Evolutionary conservation across 2,329 filamentous ascomycete species (phyloP).

Genomic region (Aspergillus ruber): DNA sequence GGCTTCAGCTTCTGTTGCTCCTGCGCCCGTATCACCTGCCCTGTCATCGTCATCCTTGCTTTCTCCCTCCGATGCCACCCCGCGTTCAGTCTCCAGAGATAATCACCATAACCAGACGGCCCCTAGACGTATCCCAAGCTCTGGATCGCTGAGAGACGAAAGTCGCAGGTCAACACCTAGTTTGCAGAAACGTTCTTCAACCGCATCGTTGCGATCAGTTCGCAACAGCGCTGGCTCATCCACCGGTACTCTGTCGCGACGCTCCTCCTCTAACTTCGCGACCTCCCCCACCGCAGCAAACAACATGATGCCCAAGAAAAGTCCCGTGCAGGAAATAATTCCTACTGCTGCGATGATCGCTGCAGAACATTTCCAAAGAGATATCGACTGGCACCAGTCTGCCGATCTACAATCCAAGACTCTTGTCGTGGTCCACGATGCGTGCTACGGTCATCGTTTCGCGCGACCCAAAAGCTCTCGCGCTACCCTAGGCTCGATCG

Average conservation of each 20-base stretch:
- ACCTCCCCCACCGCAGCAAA: slow-evolving; percentile 17
- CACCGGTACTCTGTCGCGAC: slow-evolving; percentile 30
- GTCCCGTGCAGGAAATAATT: slow-evolving; percentile 14
- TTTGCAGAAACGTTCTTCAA: slow-evolving; percentile 35
- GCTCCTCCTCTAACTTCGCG: slow-evolving; percentile 26
- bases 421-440: slow-evolving; percentile 82
- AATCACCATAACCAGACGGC: slow-evolving; percentile 10
- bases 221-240: slow-evolving; percentile 19
- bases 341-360: slow-evolving; percentile 55
- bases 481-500: slow-evolving; percentile 67
- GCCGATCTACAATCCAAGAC: slow-evolving; percentile 50
- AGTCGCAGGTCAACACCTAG: slow-evolving; percentile 27
- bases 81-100: slow-evolving; percentile 14
- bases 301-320: slow-evolving; percentile 22
- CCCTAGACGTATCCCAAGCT: slow-evolving; percentile 28
- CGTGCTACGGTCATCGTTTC: slow-evolving; percentile 90
- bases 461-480: slow-evolving; percentile 74
- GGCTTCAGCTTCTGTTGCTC: slow-evolving; percentile 13
- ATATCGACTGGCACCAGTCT: slow-evolving; percentile 58
- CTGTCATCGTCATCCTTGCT: slow-evolving; percentile 17
- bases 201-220: slow-evolving; percentile 31
- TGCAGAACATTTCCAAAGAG: slow-evolving; percentile 60
- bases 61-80: slow-evolving; percentile 17
- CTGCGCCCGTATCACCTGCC: slow-evolving; percentile 21
- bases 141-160: slow-evolving; percentile 32